Percentiles rank a stretch among this genome's conserved stretches.
phyloP scores from a whole-genome alignment of 1,284 basidiomycete genomes.

The Puccinia horiana region DNA sequence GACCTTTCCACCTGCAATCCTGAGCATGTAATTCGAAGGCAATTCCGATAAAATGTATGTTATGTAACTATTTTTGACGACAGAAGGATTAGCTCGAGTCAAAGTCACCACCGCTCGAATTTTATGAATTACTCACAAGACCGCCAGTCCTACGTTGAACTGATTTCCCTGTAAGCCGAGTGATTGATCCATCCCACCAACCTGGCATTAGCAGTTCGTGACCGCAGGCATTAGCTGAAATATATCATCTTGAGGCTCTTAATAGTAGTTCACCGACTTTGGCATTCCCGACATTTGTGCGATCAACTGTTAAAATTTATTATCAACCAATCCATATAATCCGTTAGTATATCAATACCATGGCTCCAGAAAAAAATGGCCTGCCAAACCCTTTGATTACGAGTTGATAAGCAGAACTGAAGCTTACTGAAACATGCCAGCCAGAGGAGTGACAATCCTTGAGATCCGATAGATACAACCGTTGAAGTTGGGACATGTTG shows the following conservation, averaged over 20 bases:
- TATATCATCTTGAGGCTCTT: background rate
- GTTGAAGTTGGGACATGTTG: background rate
- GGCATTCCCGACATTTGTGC: conserved; percentile 49
- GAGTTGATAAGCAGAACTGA: background rate
- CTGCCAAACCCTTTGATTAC: background rate
- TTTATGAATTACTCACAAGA: conserved; percentile 26
- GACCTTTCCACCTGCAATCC: conserved; percentile 52
- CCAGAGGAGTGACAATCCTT: conserved; percentile 34
- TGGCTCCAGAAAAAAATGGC: background rate
- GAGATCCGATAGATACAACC: background rate
- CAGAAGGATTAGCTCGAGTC: background rate
- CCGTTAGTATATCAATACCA: background rate
- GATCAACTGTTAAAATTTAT: conserved; percentile 44
- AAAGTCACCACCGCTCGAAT: background rate
- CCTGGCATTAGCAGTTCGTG: background rate
- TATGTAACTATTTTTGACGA: conserved; percentile 42
- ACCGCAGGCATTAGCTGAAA: background rate
- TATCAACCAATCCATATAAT: background rate
- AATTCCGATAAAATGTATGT: conserved; percentile 51
- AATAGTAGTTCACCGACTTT: conserved; percentile 23
- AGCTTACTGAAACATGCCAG: conserved; percentile 44
- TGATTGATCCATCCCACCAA: conserved; percentile 23
- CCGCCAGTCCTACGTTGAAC: conserved; percentile 42
- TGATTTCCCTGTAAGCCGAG: conserved; percentile 28
- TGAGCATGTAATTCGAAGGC: conserved; percentile 53